Conservation (phyloP, 768 basidiomycete species). For the Macrolepiota albuminosa region DNA sequence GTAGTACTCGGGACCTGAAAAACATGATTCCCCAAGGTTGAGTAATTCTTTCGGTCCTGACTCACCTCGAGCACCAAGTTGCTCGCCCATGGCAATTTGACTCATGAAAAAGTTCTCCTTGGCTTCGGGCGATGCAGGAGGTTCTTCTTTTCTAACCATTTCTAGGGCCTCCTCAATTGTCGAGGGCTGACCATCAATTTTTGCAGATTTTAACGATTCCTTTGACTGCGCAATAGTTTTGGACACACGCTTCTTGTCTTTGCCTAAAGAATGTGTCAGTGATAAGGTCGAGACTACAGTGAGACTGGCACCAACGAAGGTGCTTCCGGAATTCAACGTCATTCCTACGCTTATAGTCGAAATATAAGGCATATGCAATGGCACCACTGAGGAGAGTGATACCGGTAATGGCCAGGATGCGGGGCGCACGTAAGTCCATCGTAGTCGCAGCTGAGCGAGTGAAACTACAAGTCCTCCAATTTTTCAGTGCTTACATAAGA, state of each 20-base stretch:
- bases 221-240: slow-evolving; percentile 57
- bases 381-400: slow-evolving; percentile 52
- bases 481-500: slow-evolving; percentile 16
- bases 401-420: slow-evolving; percentile 40
- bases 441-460: slow-evolving; percentile 14
- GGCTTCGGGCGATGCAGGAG: slow-evolving; percentile 65
- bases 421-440: slow-evolving; percentile 36
- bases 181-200: slow-evolving; percentile 35
- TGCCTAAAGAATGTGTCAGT: slow-evolving; percentile 50
- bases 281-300: slow-evolving; percentile 2
- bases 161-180: slow-evolving; percentile 62
- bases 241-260: slow-evolving; percentile 86
- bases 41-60: slow-evolving; percentile 4
- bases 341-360: slow-evolving; percentile 91
- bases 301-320: slow-evolving; percentile 56
- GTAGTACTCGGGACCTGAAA: slow-evolving; percentile 68
- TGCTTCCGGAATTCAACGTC: slow-evolving; percentile 84
- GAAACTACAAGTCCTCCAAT: slow-evolving; percentile 1
- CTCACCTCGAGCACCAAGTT: slow-evolving; percentile 70
- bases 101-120: slow-evolving; percentile 90
- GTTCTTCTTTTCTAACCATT: slow-evolving; percentile 62
- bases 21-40: slow-evolving; percentile 1
- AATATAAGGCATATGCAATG: slow-evolving; percentile 85
- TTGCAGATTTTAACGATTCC: slow-evolving; percentile 19
- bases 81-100: slow-evolving; percentile 85